Evolutionary conservation across 768 basidiomycete species (phyloP).

Genomic region (Mycena crocata): DNA sequence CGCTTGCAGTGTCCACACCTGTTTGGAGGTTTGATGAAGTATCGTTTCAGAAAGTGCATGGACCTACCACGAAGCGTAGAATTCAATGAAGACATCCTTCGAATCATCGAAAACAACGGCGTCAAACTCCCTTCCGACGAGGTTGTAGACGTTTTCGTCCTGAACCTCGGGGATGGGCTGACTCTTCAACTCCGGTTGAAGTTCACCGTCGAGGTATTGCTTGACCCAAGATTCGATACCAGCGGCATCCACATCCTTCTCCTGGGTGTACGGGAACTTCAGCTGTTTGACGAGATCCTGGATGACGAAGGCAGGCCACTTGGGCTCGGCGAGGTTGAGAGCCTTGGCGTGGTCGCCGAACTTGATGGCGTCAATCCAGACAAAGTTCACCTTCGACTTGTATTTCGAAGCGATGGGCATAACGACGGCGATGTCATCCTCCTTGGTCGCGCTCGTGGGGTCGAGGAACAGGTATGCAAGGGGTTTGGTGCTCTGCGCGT

Average conservation of each 20-base stretch:
- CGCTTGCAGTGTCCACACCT: conserved; percentile 98
- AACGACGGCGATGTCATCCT: conserved; percentile 73
- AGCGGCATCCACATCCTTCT: conserved; percentile 67
- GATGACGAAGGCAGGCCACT: conserved; percentile 95
- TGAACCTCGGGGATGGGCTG: conserved; percentile 87
- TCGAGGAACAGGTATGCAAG: conserved; percentile 96
- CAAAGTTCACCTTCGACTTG: conserved; percentile 94
- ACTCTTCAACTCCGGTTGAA: conserved; percentile 90
- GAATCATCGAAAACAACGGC: conserved; percentile 84
- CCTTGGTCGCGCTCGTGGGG: conserved; percentile 73
- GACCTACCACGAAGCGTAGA: conserved; percentile 94
- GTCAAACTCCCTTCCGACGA: conserved; percentile 93
- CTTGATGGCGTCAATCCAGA: conserved; percentile 96
- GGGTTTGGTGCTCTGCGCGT: conserved; percentile 85
- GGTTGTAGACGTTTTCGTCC: conserved; percentile 81
- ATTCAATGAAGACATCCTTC: conserved; percentile 97
- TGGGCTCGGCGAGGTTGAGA: conserved; percentile 84
- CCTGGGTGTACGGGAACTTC: conserved; percentile 90
- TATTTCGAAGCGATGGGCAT: conserved; percentile 82
- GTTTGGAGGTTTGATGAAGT: background rate
- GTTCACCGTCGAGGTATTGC: conserved; percentile 75
- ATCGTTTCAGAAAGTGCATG: too few species aligned
- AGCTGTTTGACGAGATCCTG: conserved; percentile 87
- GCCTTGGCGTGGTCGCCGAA: conserved; percentile 97
- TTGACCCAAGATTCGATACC: conserved; percentile 69